Conservation (phyloP, 2,329 filamentous ascomycete genomes). For the Colletotrichum agaves region DNA sequence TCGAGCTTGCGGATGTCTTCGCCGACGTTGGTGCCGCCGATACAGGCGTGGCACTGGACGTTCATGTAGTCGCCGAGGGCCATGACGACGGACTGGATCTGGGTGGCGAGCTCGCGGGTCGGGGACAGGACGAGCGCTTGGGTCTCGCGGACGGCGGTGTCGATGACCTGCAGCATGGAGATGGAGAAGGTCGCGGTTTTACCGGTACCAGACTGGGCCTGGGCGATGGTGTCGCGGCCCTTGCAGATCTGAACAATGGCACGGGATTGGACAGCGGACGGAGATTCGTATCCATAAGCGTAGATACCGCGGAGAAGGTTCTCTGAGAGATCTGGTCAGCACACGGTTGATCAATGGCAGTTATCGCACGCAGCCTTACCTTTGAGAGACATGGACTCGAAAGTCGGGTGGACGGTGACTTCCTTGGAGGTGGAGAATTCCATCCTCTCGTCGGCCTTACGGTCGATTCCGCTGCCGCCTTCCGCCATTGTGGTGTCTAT, state of each 20-base stretch:
- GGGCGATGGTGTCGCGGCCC: slow-evolving; percentile 97
- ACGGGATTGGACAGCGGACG: slow-evolving; percentile 96
- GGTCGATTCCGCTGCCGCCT: slow-evolving; percentile 77
- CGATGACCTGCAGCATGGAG: slow-evolving; percentile 95
- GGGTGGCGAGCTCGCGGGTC: slow-evolving; percentile 94
- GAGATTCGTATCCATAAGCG: slow-evolving; percentile 98
- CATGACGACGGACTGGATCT: slow-evolving; percentile 99
- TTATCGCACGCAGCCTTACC: slow-evolving; percentile 53
- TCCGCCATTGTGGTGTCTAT: slow-evolving; percentile 80
- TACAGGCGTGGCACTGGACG: slow-evolving; percentile 98
- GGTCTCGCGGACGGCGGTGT: slow-evolving; percentile 90
- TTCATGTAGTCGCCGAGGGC: slow-evolving; percentile 99
- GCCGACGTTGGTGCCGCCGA: slow-evolving; percentile 96
- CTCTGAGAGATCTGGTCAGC: slow-evolving; percentile 59
- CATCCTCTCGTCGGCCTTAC: slow-evolving; percentile 94
- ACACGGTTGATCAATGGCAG: not conserved
- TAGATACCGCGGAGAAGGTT: slow-evolving; percentile 97
- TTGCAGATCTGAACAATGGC: slow-evolving; percentile 99
- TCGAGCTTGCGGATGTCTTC: slow-evolving; percentile 98
- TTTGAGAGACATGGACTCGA: slow-evolving; percentile 96
- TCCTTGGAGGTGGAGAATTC: slow-evolving; percentile 99
- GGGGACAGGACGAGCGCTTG: slow-evolving; percentile 96
- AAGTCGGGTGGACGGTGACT: slow-evolving; percentile 93
- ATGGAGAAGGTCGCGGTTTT: slow-evolving; percentile 98
- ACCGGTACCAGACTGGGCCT: slow-evolving; percentile 96